phyloP scores from a whole-genome alignment of 306 rosid species.

The Aeschynomene evenia region DNA sequence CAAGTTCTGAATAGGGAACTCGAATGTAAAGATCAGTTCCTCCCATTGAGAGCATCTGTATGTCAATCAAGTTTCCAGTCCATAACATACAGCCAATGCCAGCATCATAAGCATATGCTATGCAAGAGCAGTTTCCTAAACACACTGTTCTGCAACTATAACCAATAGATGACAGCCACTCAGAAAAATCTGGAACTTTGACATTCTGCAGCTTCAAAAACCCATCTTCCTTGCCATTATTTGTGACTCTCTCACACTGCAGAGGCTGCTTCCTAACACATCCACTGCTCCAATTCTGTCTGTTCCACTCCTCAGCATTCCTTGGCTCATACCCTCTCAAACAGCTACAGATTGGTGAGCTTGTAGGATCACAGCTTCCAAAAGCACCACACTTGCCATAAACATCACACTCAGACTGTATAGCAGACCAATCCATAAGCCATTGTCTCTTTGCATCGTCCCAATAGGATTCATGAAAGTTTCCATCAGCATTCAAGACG shows the following conservation, averaged over 20 bases:
- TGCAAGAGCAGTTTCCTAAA: conserved; percentile 32
- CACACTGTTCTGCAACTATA: conserved; percentile 22
- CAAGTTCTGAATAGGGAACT: conserved; percentile 13
- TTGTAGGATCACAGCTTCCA: conserved; percentile 36
- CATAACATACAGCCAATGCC: conserved; percentile 35
- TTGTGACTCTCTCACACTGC: conserved; percentile 19
- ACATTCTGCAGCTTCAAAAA: conserved; percentile 30
- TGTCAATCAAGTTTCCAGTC: conserved; percentile 23
- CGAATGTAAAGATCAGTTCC: conserved; percentile 34
- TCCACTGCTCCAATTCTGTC: conserved; percentile 36
- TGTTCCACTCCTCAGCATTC: conserved; percentile 36
- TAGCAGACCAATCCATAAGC: not conserved
- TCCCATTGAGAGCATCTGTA: not conserved
- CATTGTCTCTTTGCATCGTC: not conserved
- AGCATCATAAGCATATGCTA: conserved; percentile 26
- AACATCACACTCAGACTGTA: conserved; percentile 25
- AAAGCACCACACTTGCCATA: conserved; percentile 36
- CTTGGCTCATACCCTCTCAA: conserved; percentile 47
- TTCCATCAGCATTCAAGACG: not conserved
- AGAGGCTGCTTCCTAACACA: conserved; percentile 36
- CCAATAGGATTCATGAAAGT: not conserved
- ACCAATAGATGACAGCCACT: not conserved
- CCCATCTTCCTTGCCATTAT: conserved; percentile 18
- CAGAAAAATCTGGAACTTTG: conserved; percentile 35
- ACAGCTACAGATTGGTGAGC: conserved; percentile 43